Evolutionary conservation across 2,329 filamentous ascomycete species (phyloP).

Genomic region (Penicillium brevicompactum): DNA sequence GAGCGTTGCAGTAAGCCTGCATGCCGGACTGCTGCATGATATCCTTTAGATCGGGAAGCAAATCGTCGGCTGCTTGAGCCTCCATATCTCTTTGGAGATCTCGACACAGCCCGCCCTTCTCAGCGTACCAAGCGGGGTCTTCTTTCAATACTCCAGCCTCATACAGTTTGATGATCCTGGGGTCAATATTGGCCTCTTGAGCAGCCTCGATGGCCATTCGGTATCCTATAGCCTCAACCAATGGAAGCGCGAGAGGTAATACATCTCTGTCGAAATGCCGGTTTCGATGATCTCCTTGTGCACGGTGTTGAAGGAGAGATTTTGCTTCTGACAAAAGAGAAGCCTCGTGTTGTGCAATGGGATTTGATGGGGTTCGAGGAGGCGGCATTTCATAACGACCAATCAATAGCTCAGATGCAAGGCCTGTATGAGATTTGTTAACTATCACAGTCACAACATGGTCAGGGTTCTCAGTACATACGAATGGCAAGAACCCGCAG

Average conservation of each 20-base stretch:
- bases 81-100: conserved; percentile 13
- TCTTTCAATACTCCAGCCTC: conserved; percentile 5
- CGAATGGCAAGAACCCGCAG: conserved; percentile 19
- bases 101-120: conserved; percentile 8
- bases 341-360: conserved; percentile 25
- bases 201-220: conserved; percentile 28
- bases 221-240: conserved; percentile 25
- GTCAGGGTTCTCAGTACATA: conserved; percentile 8
- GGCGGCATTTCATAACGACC: conserved; percentile 25
- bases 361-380: conserved; percentile 6
- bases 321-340: conserved; percentile 19
- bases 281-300: conserved; percentile 14
- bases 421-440: conserved; percentile 14
- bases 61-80: conserved; percentile 8
- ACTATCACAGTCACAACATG: background rate
- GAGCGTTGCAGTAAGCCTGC: conserved; percentile 14
- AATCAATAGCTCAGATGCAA: conserved; percentile 28
- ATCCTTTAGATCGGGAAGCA: conserved; percentile 11
- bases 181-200: background rate
- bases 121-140: conserved; percentile 9
- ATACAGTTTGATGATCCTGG: conserved; percentile 3
- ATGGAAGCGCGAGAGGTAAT: conserved; percentile 16
- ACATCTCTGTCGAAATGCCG: conserved; percentile 22
- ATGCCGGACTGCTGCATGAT: conserved; percentile 7
- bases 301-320: background rate